These are phyloP conservation scores for Epichloe coenophiala DNA, from an alignment of 2,329 filamentous ascomycete species.

Conservation along the genomic window DNA sequence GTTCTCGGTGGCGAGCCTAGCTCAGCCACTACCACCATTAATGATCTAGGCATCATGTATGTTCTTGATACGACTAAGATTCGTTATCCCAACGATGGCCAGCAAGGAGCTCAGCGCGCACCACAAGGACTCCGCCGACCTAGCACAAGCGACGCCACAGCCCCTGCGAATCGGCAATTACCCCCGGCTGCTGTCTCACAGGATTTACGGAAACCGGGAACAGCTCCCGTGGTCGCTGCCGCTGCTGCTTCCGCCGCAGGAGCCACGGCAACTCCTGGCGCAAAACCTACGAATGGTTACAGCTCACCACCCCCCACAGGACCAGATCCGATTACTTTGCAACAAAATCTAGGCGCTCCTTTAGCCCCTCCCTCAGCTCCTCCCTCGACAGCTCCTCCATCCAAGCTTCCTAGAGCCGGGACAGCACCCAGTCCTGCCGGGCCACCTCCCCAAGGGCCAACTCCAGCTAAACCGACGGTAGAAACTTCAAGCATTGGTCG, in stretches of 20 bases:
- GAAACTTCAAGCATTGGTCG: conserved; percentile 29
- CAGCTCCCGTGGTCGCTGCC: background rate
- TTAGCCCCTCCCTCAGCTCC: conserved; percentile 4
- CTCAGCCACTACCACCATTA: conserved; percentile 64
- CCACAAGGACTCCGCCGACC: conserved; percentile 27
- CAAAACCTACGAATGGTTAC: conserved; percentile 27
- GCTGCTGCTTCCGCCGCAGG: background rate
- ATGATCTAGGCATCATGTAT: conserved; percentile 80
- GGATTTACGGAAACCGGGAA: conserved; percentile 1
- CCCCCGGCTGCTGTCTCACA: conserved; percentile 16
- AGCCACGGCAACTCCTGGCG: conserved; percentile 15
- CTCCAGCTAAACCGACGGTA: conserved; percentile 32
- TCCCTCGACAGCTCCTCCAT: conserved; percentile 15
- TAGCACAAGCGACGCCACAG: conserved; percentile 24
- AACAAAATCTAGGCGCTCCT: conserved; percentile 17
- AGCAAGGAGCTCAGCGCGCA: conserved; percentile 23
- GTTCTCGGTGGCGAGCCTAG: conserved; percentile 91
- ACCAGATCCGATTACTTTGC: conserved; percentile 21
- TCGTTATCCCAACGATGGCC: conserved; percentile 73
- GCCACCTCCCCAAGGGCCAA: conserved; percentile 41
- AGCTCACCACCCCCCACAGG: conserved; percentile 26
- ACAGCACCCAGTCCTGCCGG: conserved; percentile 26
- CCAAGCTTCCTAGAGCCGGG: conserved; percentile 22
- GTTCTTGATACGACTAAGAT: conserved; percentile 93
- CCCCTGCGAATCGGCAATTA: conserved; percentile 18